phyloP scores from a whole-genome alignment of 192 early-diverging fungal genomes.

The Backusella psychrophila region DNA sequence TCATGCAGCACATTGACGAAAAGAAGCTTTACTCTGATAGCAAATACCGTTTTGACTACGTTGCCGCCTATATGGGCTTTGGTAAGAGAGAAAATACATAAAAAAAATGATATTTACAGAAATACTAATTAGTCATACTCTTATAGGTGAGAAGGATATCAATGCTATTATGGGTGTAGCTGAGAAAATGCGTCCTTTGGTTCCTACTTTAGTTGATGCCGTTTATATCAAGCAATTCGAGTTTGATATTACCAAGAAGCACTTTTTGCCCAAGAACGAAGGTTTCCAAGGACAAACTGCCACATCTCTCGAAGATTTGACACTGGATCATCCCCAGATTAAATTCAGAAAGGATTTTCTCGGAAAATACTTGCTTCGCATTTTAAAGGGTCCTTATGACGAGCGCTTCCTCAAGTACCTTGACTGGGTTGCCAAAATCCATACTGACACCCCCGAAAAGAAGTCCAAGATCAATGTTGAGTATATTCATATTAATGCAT shows the following conservation, averaged over 20 bases:
- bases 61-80: constrained; percentile 71
- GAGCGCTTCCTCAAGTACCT: constrained; percentile 66
- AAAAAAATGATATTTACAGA: background rate
- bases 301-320: constrained; percentile 41
- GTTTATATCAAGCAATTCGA: constrained; percentile 71
- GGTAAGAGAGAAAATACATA: constrained; percentile 25
- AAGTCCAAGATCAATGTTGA: constrained; percentile 78
- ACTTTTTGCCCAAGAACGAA: constrained; percentile 65
- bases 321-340: constrained; percentile 61
- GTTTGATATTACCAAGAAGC: constrained; percentile 74
- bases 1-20: constrained; percentile 62
- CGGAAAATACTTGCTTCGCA: constrained; percentile 64
- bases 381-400: constrained; percentile 49
- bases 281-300: constrained; percentile 47
- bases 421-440: constrained; percentile 79
- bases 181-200: constrained; percentile 58
- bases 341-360: constrained; percentile 78
- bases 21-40: constrained; percentile 68
- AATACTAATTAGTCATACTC: constrained; percentile 39
- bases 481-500: constrained; percentile 76
- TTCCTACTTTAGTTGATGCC: constrained; percentile 72
- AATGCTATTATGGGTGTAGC: constrained; percentile 67
- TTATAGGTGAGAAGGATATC: constrained; percentile 50
- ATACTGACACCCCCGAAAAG: constrained; percentile 71
- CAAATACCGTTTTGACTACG: constrained; percentile 75